These are phyloP conservation scores for Immersiella caudata DNA, from an alignment of 495 filamentous ascomycete genomes.

Conservation along the genomic window DNA sequence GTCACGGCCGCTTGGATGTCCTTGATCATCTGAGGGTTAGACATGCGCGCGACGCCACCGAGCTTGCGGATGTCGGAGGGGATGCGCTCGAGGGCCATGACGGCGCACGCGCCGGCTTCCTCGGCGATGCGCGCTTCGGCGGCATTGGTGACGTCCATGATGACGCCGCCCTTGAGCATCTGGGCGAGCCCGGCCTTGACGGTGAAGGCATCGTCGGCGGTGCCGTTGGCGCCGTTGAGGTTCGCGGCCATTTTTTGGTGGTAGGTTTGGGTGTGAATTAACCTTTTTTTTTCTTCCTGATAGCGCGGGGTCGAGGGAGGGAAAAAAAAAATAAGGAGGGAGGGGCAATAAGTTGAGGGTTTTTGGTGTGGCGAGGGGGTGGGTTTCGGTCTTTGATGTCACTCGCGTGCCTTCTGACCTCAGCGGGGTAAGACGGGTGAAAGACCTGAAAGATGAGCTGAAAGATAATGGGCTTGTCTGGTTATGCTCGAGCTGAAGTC, in stretches of 20 bases:
- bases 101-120: slow-evolving; percentile 91
- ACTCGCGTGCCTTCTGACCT: slow-evolving; percentile 1
- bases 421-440: background rate
- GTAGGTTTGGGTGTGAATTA: background rate
- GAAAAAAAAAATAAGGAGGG: background rate
- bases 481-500: background rate
- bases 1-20: slow-evolving; percentile 97
- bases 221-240: slow-evolving; percentile 34
- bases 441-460: background rate
- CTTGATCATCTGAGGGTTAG: slow-evolving; percentile 91
- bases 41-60: slow-evolving; percentile 96
- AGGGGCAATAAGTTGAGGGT: slow-evolving; percentile 11
- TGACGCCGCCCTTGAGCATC: slow-evolving; percentile 98
- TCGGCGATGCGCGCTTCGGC: slow-evolving; percentile 96
- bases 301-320: background rate
- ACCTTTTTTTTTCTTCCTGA: background rate
- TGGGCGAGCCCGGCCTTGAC: slow-evolving; percentile 93
- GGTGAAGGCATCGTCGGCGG: slow-evolving; percentile 53
- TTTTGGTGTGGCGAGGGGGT: slow-evolving; percentile 18
- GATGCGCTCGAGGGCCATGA: slow-evolving; percentile 98
- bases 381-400: background rate
- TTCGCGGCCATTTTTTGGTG: slow-evolving; percentile 18
- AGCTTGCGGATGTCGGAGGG: slow-evolving; percentile 93
- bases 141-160: slow-evolving; percentile 98
- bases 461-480: background rate